These are phyloP conservation scores for Pyrenopolyporus hunteri DNA, from an alignment of 495 filamentous ascomycete species.

Conservation along the genomic window DNA sequence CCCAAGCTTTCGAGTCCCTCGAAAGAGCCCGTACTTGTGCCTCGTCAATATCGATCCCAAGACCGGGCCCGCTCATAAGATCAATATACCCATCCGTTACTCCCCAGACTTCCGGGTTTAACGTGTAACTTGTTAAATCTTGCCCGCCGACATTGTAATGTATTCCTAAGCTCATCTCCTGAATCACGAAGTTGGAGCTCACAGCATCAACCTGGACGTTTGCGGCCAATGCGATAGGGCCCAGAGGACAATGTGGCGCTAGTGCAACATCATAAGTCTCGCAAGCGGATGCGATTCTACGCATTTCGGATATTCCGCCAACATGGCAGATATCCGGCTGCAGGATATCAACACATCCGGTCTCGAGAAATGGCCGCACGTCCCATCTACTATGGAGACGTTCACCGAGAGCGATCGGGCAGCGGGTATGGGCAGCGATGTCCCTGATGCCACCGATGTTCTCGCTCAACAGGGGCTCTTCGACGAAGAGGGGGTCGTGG, in stretches of 20 bases:
- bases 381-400: slow-evolving; percentile 79
- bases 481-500: slow-evolving; percentile 76
- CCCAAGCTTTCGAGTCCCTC: slow-evolving; percentile 42
- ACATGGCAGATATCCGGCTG: slow-evolving; percentile 80
- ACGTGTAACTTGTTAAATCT: slow-evolving; percentile 72
- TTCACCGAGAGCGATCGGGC: slow-evolving; percentile 78
- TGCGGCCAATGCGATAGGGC: slow-evolving; percentile 76
- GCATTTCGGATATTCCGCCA: slow-evolving; percentile 76
- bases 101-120: slow-evolving; percentile 66
- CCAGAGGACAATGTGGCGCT: slow-evolving; percentile 79
- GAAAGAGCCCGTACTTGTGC: slow-evolving; percentile 57
- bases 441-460: slow-evolving; percentile 73
- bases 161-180: slow-evolving; percentile 82
- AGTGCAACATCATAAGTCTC: slow-evolving; percentile 80
- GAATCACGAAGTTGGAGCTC: slow-evolving; percentile 75
- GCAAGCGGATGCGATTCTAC: slow-evolving; percentile 73
- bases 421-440: slow-evolving; percentile 64
- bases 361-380: slow-evolving; percentile 73
- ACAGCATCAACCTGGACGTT: slow-evolving; percentile 70
- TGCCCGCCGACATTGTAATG: slow-evolving; percentile 75
- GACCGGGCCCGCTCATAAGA: slow-evolving; percentile 63
- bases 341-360: slow-evolving; percentile 72
- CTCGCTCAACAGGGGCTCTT: slow-evolving; percentile 77
- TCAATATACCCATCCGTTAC: slow-evolving; percentile 73
- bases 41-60: slow-evolving; percentile 81